Evolutionary conservation across 768 basidiomycete genomes (phyloP).

Genomic region (Leccinum disarticulatum): DNA sequence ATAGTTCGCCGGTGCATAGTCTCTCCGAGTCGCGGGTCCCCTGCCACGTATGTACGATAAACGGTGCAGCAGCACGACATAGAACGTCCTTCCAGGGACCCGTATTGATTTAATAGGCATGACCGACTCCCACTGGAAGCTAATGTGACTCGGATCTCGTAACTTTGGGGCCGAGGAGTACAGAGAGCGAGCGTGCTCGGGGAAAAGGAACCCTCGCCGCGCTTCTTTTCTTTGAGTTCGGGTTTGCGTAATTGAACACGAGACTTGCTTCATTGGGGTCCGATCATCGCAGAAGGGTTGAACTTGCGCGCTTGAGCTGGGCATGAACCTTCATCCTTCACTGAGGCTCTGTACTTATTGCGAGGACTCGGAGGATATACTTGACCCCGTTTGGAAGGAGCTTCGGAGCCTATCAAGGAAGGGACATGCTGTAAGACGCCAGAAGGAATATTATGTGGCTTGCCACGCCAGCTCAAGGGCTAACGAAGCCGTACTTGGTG

Average conservation of each 20-base stretch:
- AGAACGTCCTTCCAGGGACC: neutral
- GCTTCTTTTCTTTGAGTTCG: constrained; percentile 1
- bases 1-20: neutral
- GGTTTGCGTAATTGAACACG: neutral
- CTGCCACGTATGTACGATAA: neutral
- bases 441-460: neutral
- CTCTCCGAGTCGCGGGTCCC: neutral
- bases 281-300: constrained; percentile 10
- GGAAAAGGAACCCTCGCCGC: neutral
- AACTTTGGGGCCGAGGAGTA: neutral
- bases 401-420: neutral
- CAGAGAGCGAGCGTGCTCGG: neutral
- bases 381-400: neutral
- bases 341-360: neutral
- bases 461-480: neutral
- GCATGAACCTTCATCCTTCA: neutral
- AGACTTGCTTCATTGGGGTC: constrained; percentile 12
- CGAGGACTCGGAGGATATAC: neutral
- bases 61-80: neutral
- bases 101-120: neutral
- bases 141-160: neutral
- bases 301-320: neutral
- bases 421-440: neutral
- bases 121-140: neutral
- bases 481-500: neutral